Evolutionary conservation across 495 filamentous ascomycete genomes (phyloP).

Genomic region (Acidomyces sp.): DNA sequence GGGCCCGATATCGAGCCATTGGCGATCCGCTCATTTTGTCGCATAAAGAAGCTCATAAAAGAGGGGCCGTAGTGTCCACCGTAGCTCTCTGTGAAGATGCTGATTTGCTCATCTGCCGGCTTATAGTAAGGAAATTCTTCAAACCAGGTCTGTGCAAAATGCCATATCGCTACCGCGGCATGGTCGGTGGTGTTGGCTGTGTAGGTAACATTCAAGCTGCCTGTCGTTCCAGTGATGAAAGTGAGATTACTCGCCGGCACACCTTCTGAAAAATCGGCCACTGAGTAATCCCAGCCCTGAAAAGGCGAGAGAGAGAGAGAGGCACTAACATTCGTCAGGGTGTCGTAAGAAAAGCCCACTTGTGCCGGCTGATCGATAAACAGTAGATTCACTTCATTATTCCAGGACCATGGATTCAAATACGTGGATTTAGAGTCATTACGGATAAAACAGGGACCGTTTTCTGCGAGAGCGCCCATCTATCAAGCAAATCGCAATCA

Average conservation of each 20-base stretch:
- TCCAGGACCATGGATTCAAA: slow-evolving; percentile 25
- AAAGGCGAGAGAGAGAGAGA: slow-evolving; percentile 26
- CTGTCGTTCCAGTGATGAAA: slow-evolving; percentile 47
- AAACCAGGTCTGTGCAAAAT: slow-evolving; percentile 47
- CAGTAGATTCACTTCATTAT: slow-evolving; percentile 18
- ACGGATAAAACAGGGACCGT: slow-evolving; percentile 25
- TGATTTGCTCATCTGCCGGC: slow-evolving; percentile 41
- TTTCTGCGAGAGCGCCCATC: slow-evolving; percentile 21
- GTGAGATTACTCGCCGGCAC: slow-evolving; percentile 26
- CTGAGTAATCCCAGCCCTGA: slow-evolving; percentile 14
- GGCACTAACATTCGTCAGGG: slow-evolving; percentile 38
- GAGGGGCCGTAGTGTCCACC: slow-evolving; percentile 48
- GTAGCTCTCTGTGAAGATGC: slow-evolving; percentile 42
- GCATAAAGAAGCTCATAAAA: slow-evolving; percentile 24
- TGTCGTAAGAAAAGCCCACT: slow-evolving; percentile 45
- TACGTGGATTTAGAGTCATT: slow-evolving; percentile 25
- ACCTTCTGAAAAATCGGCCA: background rate
- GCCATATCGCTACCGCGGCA: slow-evolving; percentile 41
- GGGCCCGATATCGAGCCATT: slow-evolving; percentile 24
- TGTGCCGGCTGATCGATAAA: slow-evolving; percentile 39
- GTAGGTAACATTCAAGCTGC: slow-evolving; percentile 29
- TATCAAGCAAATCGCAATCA: no score
- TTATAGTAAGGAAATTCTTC: slow-evolving; percentile 43
- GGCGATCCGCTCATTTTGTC: slow-evolving; percentile 28
- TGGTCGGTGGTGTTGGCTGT: slow-evolving; percentile 36